Conservation (phyloP, 1,139 yeast genomes). For the Protomyces arabidopsidicola region DNA sequence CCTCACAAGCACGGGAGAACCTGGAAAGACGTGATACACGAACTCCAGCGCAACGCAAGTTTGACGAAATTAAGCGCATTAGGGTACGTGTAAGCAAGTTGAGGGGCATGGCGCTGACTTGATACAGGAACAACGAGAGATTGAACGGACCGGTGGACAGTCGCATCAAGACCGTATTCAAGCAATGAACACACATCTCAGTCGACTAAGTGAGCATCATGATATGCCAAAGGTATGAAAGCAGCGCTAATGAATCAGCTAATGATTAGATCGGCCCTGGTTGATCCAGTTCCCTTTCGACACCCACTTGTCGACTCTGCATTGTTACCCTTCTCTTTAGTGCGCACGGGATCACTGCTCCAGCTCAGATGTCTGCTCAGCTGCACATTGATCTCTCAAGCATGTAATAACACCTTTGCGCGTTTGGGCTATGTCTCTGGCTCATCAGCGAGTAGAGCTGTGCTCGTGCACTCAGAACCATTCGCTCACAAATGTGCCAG, state of each 20-base stretch:
- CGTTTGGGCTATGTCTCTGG: no score
- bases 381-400: no score
- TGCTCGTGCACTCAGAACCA: no score
- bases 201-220: slow-evolving; percentile 35
- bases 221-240: slow-evolving; percentile 37
- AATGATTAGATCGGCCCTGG: neutral
- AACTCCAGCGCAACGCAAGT: slow-evolving; percentile 36
- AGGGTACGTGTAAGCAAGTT: slow-evolving; percentile 25
- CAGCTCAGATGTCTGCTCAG: no score
- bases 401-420: no score
- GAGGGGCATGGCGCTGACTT: neutral
- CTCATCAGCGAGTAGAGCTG: no score
- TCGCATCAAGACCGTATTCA: slow-evolving; percentile 35
- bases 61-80: slow-evolving; percentile 35
- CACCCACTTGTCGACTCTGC: no score
- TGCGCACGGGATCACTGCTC: no score
- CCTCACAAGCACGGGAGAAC: neutral
- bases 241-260: slow-evolving; percentile 3
- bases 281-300: neutral
- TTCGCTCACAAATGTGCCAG: no score
- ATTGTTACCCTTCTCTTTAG: no score
- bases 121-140: slow-evolving; percentile 30
- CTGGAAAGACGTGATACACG: slow-evolving; percentile 7
- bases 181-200: slow-evolving; percentile 36
- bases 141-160: slow-evolving; percentile 32